Evolutionary conservation across 1,284 basidiomycete genomes (phyloP), one percentile per base, ranked within the genome.

Genomic region (Trichosporon ovoides): DNA sequence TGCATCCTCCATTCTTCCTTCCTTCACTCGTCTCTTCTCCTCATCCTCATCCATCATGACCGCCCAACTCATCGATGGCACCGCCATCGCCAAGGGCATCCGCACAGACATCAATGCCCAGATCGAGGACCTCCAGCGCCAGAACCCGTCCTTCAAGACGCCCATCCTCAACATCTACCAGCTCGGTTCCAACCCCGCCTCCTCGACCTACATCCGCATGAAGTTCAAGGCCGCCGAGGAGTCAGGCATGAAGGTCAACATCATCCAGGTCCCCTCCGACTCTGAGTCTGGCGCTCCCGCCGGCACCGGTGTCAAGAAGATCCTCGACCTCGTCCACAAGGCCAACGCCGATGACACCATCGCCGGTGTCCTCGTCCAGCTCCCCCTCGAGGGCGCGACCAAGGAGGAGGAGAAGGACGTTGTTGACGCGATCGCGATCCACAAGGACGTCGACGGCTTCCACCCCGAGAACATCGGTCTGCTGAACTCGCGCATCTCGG

Each of bases 391-490:
- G 46, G 89, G 95, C 67, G 85, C 98, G 61, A 83, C 83, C 53
- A 78, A 87, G 18, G 89, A 90, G 31, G 92, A 86, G 33, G 95
- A 98, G 77, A 87, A 94, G 62, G 82, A 83, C 28, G 88, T 99
- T 56, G 96, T 94, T 38, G 95, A 98, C 78, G 87, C 91, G n/a
- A 85, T 99, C 66, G 87, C 85, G 63, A 91, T 93, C 14, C 83
- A 87, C 73, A 99, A 99, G 80, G 96, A 99, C 70, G 89, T 98
- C 59, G 96, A 99, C 78, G 96, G 95, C 53, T 99, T 99, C 83
- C 93, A 98, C 80, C 92, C 95, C 7, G 95, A 97, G 78, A 99
- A 98, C 79, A 98, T 98, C 67, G 96, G 96, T 31, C 88, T 93
- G 68, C 84, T 99, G 52, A 87, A 89, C 49, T 96, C 92, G 59